Evolutionary conservation across 192 early-diverging fungal genomes (phyloP).

Genomic region (Mortierella alpina): DNA sequence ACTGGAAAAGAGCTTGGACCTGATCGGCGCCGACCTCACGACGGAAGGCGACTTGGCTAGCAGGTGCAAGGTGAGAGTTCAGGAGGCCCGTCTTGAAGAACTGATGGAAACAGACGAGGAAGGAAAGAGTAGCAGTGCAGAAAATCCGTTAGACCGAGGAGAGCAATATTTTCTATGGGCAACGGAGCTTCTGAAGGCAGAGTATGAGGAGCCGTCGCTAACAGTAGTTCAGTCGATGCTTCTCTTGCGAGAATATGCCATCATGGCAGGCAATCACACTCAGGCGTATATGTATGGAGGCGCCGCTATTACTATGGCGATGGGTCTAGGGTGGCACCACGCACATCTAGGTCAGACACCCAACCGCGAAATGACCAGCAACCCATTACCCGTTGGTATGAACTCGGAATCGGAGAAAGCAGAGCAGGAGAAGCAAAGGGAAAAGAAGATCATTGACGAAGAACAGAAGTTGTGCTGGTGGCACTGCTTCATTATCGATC

Average conservation of each 20-base stretch:
- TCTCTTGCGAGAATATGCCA: slow-evolving; percentile 42
- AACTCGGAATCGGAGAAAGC: not conserved
- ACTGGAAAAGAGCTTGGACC: slow-evolving; percentile 14
- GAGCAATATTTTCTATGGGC: slow-evolving; percentile 53
- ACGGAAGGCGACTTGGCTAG: not conserved
- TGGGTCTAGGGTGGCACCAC: slow-evolving; percentile 48
- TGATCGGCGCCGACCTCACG: slow-evolving; percentile 11
- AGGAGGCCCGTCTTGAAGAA: slow-evolving; percentile 19
- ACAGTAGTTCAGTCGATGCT: slow-evolving; percentile 42
- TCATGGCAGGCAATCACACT: slow-evolving; percentile 47
- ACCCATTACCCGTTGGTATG: not conserved
- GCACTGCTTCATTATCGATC: slow-evolving; percentile 54
- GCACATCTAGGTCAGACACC: not conserved
- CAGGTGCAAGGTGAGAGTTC: slow-evolving; percentile 1
- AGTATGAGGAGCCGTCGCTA: slow-evolving; percentile 43
- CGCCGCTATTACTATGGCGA: slow-evolving; percentile 49
- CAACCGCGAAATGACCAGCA: not conserved
- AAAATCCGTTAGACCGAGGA: slow-evolving; percentile 29
- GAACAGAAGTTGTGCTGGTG: slow-evolving; percentile 53
- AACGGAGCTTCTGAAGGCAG: slow-evolving; percentile 20
- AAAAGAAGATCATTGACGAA: slow-evolving; percentile 23
- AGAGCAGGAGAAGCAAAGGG: slow-evolving; percentile 16
- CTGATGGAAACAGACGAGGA: slow-evolving; percentile 32
- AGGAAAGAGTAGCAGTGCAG: slow-evolving; percentile 1
- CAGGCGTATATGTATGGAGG: slow-evolving; percentile 51